These are phyloP conservation scores for Escovopsis sp. DNA, from an alignment of 2,329 filamentous ascomycete genomes.

Conservation along the genomic window DNA sequence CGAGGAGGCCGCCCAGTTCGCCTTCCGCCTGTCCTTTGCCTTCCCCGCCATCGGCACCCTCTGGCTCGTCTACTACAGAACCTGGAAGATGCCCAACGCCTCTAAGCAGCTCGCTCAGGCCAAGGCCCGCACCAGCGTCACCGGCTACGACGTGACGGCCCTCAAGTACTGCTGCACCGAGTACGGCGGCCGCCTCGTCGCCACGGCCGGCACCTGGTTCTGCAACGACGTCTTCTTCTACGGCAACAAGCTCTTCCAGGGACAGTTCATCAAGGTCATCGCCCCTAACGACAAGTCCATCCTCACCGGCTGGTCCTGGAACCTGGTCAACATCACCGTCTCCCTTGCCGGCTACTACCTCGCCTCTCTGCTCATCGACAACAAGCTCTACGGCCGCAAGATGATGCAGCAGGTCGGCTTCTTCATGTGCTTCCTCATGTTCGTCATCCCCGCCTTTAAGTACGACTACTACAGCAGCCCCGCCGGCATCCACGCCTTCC, in stretches of 20 bases:
- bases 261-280: constrained; percentile 75
- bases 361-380: constrained; percentile 79
- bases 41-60: constrained; percentile 81
- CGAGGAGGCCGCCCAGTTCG: constrained; percentile 65
- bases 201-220: constrained; percentile 83
- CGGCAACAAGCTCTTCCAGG: constrained; percentile 96
- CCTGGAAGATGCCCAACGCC: constrained; percentile 83
- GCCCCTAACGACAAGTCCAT: constrained; percentile 54
- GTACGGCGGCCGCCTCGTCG: constrained; percentile 75
- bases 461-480: constrained; percentile 67
- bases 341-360: constrained; percentile 80
- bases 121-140: constrained; percentile 78
- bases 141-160: constrained; percentile 82
- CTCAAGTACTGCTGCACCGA: constrained; percentile 63
- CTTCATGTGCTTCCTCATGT: constrained; percentile 83
- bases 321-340: constrained; percentile 78
- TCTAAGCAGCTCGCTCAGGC: constrained; percentile 67
- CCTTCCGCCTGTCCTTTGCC: constrained; percentile 84
- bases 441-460: constrained; percentile 79
- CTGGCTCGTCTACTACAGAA: constrained; percentile 93
- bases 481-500: constrained; percentile 70
- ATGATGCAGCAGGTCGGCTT: constrained; percentile 95
- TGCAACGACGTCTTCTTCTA: constrained; percentile 98
- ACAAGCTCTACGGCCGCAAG: constrained; percentile 92
- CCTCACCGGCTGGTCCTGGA: constrained; percentile 84